Evolutionary conservation across 2,329 filamentous ascomycete genomes (phyloP), one percentile per base, ranked within the genome.

Genomic region (Immersiporthe knoxdaviesiana): DNA sequence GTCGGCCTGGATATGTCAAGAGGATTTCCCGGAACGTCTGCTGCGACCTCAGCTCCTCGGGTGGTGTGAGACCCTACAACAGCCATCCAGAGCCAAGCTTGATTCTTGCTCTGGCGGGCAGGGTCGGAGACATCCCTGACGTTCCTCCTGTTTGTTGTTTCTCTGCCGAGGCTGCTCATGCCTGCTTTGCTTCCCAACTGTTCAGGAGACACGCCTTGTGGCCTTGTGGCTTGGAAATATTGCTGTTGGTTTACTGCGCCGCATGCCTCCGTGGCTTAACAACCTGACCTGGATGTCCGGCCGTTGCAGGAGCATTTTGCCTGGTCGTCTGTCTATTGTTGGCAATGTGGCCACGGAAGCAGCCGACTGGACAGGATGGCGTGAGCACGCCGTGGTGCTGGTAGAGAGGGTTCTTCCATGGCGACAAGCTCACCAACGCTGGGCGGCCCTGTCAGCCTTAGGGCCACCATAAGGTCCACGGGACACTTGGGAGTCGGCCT

Each of bases 21-120:
- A 71, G 67, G 69, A 71, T 69, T 71, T 69, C 69, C 69, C 69
- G 69, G 69, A 35, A 66, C 41, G 52, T 27, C 52, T 62, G 16
- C 54, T 63, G 63, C 39, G 44, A 52, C 65, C 58, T 66, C 56
- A 58, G 50, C 44, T 47, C 44, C 44, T 47, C 44, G 44, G 18
- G 4, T 21, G 44, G 47, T 41, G 62, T 11, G n/a, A 27, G 7
- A n/a, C 30, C 47, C 30, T 11, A 52, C 61, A 27, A 35, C 63
- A 7, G 35, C 47, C 63, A 44, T 3, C 47, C 21, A 21, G 44
- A 32, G 32, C 50, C 63, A 65, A 58, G 12, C 63, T 60, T 35
- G 35, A 4, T 35, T 35, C 8, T 35, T 58, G 54, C 54, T 58
- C 16, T 27, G 44, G 21, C 18, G 44, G 1, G 21, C 4, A 47